Conservation (phyloP, 2,329 filamentous ascomycete genomes). For the Sporothrix humicola region DNA sequence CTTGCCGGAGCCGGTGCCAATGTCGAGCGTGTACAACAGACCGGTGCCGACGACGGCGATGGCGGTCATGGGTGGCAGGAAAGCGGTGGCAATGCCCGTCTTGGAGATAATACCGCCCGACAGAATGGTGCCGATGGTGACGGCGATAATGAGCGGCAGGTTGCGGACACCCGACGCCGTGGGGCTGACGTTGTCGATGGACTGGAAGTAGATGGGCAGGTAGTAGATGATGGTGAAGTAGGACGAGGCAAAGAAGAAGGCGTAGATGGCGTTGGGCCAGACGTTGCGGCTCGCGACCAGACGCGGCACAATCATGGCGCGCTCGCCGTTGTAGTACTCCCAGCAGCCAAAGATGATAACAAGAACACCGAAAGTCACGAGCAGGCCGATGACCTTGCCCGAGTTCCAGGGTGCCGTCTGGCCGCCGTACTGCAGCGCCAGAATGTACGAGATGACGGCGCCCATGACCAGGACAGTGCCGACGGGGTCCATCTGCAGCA, state of each 20-base stretch:
- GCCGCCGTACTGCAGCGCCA: conserved; percentile 54
- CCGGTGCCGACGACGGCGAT: conserved; percentile 48
- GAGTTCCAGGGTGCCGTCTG: conserved; percentile 47
- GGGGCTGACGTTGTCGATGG: conserved; percentile 50
- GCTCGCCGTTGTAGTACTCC: conserved; percentile 49
- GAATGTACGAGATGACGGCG: conserved; percentile 48
- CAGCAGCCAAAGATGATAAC: conserved; percentile 43
- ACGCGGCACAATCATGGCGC: conserved; percentile 57
- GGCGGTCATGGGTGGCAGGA: conserved; percentile 45
- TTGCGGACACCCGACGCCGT: conserved; percentile 49
- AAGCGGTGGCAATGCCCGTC: conserved; percentile 44
- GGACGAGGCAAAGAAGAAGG: conserved; percentile 51
- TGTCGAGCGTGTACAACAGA: conserved; percentile 48
- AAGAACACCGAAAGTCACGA: conserved; percentile 43
- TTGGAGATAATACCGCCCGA: conserved; percentile 45
- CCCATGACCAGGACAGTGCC: conserved; percentile 50
- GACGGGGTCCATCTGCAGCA: conserved; percentile 51
- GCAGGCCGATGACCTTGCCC: conserved; percentile 46
- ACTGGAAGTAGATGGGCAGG: conserved; percentile 59
- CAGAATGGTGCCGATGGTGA: conserved; percentile 47
- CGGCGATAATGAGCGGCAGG: conserved; percentile 49
- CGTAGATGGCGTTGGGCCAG: conserved; percentile 50
- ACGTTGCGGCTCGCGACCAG: conserved; percentile 53
- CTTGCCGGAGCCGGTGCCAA: conserved; percentile 43
- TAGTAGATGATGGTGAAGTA: conserved; percentile 55